Conservation (phyloP, 106 monocot species). For the Ottelia alismoides region DNA sequence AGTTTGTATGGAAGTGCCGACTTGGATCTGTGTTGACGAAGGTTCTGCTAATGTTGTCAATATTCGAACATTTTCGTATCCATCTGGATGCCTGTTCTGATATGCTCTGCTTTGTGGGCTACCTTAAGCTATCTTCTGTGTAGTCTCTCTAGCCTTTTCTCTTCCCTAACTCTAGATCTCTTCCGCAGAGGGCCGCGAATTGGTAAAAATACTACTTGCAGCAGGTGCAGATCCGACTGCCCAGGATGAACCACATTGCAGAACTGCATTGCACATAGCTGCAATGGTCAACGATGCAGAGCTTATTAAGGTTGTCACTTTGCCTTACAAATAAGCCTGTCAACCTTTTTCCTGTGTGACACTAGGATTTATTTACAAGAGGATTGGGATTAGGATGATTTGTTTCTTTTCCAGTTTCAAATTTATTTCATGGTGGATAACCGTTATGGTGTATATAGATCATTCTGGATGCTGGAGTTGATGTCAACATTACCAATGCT, state of each 20-base stretch:
- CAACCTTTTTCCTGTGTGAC: background rate
- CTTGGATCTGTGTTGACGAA: background rate
- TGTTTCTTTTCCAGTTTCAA: background rate
- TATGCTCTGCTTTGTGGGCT: background rate
- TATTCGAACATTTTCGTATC: no score
- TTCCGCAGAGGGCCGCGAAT: slow-evolving; percentile 86
- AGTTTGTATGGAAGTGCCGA: background rate
- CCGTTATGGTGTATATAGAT: no score
- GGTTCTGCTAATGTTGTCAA: no score
- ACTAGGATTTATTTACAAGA: background rate
- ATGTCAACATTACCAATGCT: slow-evolving; percentile 81
- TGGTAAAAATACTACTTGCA: slow-evolving; percentile 77
- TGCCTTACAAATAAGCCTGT: background rate
- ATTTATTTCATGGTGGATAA: background rate
- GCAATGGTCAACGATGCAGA: slow-evolving; percentile 95
- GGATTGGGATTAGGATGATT: background rate
- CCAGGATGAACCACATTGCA: slow-evolving; percentile 71
- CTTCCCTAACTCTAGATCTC: no score
- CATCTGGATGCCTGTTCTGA: background rate
- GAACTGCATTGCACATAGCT: slow-evolving; percentile 87
- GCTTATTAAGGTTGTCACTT: slow-evolving; percentile 51
- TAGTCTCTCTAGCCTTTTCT: background rate
- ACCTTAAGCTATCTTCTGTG: background rate
- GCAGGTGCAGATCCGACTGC: slow-evolving; percentile 93
- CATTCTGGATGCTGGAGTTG: slow-evolving; percentile 87